A percentile compares a stretch with the other conserved stretches of the same genome.
These are phyloP conservation scores for Gilbertella persicaria DNA, from an alignment of 371 early-diverging fungal genomes.

Conservation along the genomic window DNA sequence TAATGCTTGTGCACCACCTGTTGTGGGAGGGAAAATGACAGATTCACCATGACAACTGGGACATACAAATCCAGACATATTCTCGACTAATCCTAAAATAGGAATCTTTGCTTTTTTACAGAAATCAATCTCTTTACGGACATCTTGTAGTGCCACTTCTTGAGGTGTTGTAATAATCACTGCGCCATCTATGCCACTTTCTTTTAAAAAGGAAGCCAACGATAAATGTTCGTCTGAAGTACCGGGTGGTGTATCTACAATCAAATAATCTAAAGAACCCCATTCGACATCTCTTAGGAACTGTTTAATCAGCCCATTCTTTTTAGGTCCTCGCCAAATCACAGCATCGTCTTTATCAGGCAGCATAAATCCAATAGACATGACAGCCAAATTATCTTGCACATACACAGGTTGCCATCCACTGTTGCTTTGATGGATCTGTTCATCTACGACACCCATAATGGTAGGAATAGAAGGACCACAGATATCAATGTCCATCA, in stretches of 20 bases:
- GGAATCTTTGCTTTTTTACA: conserved; percentile 79
- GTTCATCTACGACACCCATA: conserved; percentile 77
- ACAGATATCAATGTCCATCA: conserved; percentile 93
- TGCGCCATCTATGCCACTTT: conserved; percentile 78
- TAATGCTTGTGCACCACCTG: conserved; percentile 89
- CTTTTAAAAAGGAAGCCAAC: conserved; percentile 77
- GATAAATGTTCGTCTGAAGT: conserved; percentile 93
- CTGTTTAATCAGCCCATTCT: conserved; percentile 88
- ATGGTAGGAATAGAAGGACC: conserved; percentile 92
- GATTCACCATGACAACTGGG: conserved; percentile 84
- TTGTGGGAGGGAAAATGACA: conserved; percentile 87
- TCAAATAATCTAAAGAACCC: conserved; percentile 85
- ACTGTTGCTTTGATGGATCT: conserved; percentile 65
- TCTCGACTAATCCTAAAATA: conserved; percentile 90
- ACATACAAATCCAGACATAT: conserved; percentile 93
- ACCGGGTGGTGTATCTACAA: conserved; percentile 97
- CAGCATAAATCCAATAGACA: conserved; percentile 88
- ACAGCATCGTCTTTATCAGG: conserved; percentile 82
- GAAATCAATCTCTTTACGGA: conserved; percentile 85
- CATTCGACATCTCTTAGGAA: conserved; percentile 89
- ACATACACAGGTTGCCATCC: conserved; percentile 94
- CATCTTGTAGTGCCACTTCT: conserved; percentile 84
- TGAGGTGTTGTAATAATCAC: conserved; percentile 91
- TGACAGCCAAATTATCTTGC: conserved; percentile 76
- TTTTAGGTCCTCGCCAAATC: conserved; percentile 97